A percentile compares a stretch with the other conserved stretches of the same genome.
Conservation (phyloP, 768 basidiomycete genomes). For the Lyophyllum atratum region DNA sequence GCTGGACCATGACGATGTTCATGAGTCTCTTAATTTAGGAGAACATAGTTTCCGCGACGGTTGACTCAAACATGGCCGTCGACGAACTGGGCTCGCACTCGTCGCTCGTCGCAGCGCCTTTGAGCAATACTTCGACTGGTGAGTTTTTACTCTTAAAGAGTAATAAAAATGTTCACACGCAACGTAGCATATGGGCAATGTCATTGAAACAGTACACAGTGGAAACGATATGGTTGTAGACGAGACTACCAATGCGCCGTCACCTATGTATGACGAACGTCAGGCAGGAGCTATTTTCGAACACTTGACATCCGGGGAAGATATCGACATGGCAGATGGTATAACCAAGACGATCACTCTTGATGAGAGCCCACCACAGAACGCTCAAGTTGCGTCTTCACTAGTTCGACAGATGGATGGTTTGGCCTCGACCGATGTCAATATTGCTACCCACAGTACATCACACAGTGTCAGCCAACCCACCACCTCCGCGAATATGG, state of each 20-base stretch:
- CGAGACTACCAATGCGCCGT: neutral
- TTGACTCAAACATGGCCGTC: neutral
- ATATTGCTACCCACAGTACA: neutral
- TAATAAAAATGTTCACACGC: neutral
- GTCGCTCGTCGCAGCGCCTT: neutral
- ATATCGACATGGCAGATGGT: neutral
- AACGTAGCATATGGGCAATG: neutral
- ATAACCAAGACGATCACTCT: neutral
- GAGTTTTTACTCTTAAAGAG: neutral
- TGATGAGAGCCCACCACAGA: neutral
- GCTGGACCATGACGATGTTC: slow-evolving; percentile 1
- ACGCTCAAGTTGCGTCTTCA: neutral
- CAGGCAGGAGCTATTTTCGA: neutral
- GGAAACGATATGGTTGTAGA: neutral
- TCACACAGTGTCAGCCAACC: neutral
- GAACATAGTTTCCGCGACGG: neutral
- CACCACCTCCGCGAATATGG: neutral
- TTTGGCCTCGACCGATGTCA: neutral
- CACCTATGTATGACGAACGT: neutral
- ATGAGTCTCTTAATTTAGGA: neutral
- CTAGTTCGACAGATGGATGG: neutral
- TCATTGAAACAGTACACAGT: neutral
- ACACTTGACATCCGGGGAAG: neutral
- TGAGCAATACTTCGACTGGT: neutral
- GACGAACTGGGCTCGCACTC: neutral